These are phyloP conservation scores for Dactylonectria macrodidyma DNA, from an alignment of 2,329 filamentous ascomycete genomes.

Conservation along the genomic window DNA sequence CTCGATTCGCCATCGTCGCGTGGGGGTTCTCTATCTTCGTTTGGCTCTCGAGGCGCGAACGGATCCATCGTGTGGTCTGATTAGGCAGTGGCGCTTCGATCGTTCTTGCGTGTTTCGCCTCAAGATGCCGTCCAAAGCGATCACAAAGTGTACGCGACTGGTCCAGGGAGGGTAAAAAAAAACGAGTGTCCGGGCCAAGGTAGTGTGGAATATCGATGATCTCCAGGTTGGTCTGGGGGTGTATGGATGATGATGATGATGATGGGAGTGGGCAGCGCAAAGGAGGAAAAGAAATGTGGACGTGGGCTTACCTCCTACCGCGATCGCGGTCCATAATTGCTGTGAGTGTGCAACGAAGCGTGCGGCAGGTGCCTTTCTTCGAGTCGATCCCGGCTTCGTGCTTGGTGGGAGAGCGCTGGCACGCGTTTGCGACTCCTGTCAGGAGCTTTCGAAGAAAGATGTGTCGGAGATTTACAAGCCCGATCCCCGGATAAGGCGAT, in stretches of 20 bases:
- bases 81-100: neutral
- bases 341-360: conserved; percentile 16
- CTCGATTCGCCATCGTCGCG: neutral
- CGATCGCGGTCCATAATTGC: conserved; percentile 56
- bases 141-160: conserved; percentile 15
- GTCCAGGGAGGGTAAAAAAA: neutral
- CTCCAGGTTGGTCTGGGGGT: conserved; percentile 19
- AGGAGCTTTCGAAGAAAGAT: conserved; percentile 32
- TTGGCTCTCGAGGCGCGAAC: neutral
- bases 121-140: neutral
- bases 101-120: neutral
- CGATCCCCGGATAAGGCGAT: conserved; percentile 43
- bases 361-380: conserved; percentile 30
- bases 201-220: conserved; percentile 19
- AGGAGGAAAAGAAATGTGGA: conserved; percentile 20
- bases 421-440: conserved; percentile 41
- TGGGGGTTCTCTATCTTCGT: no score
- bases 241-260: conserved; percentile 27
- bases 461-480: conserved; percentile 43
- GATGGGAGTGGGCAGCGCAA: conserved; percentile 21
- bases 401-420: conserved; percentile 35
- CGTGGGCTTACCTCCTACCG: conserved; percentile 54
- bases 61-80: conserved; percentile 15
- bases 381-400: conserved; percentile 17
- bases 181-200: conserved; percentile 9